These are phyloP conservation scores for Spathaspora arborariae DNA, from an alignment of 805 yeast genomes.

Conservation along the genomic window DNA sequence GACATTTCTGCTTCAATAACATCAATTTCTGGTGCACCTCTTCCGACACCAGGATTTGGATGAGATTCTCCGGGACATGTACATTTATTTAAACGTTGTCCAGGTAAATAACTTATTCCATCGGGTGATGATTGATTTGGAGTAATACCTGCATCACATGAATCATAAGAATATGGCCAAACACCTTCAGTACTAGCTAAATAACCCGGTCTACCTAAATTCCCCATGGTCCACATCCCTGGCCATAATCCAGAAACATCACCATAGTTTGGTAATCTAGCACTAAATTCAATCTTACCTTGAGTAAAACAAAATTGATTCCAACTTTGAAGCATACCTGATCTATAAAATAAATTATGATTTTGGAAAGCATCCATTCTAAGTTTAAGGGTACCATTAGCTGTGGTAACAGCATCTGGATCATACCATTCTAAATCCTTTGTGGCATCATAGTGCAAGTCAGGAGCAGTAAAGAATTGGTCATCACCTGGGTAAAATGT, in stretches of 20 bases:
- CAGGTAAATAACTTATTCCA: conserved; percentile 39
- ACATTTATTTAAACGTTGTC: conserved; percentile 32
- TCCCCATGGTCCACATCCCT: conserved; percentile 41
- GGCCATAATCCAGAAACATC: conserved; percentile 39
- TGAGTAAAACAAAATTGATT: conserved; percentile 36
- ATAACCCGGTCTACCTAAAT: conserved; percentile 38
- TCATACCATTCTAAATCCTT: conserved; percentile 43
- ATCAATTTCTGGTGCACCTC: conserved; percentile 72
- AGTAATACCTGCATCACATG: conserved; percentile 39
- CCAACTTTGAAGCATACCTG: conserved; percentile 41
- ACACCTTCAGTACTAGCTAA: conserved; percentile 36
- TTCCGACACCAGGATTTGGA: conserved; percentile 34
- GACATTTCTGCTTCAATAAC: conserved; percentile 80
- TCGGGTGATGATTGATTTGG: conserved; percentile 39
- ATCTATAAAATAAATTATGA: conserved; percentile 32
- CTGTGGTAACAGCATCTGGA: conserved; percentile 40
- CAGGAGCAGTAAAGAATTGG: conserved; percentile 40
- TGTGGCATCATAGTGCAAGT: conserved; percentile 38
- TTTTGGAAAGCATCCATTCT: conserved; percentile 38
- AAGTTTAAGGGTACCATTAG: conserved; percentile 32
- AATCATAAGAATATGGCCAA: conserved; percentile 39
- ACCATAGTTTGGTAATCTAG: conserved; percentile 34
- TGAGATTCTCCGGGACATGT: conserved; percentile 36
- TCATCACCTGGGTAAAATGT: conserved; percentile 41
- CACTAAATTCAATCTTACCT: conserved; percentile 30